Conservation (phyloP, 345 rosid genomes). For the Heritiera littoralis region DNA sequence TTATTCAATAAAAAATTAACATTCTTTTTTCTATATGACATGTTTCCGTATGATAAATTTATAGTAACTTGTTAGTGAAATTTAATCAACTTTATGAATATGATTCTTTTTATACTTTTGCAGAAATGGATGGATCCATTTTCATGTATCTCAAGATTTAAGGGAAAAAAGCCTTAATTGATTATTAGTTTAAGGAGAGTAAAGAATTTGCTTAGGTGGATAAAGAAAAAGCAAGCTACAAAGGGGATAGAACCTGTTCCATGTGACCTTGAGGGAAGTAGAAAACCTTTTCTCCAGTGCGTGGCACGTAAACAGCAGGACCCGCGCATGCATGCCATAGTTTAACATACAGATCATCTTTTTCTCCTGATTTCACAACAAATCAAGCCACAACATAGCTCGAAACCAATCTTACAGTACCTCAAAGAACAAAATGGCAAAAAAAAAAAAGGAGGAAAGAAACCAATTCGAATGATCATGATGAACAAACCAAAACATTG, state of each 20-base stretch:
- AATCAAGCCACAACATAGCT: neutral
- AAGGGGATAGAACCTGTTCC: conserved; percentile 45
- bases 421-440: neutral
- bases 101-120: neutral
- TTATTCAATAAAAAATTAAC: neutral
- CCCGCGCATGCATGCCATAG: conserved; percentile 70
- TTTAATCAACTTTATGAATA: neutral
- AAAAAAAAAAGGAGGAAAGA: neutral
- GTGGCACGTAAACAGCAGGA: conserved; percentile 46
- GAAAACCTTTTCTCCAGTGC: conserved; percentile 44
- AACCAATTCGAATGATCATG: neutral
- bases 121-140: neutral
- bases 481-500: neutral
- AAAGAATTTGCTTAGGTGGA: neutral
- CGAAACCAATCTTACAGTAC: neutral
- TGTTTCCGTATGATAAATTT: too few species aligned
- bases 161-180: neutral
- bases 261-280: conserved; percentile 68
- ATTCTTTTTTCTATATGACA: neutral
- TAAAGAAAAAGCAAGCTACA: neutral
- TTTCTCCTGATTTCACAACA: conserved; percentile 29
- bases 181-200: neutral
- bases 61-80: neutral
- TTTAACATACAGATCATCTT: conserved; percentile 23
- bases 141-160: neutral